Conservation (phyloP, 2,329 filamentous ascomycete species). For the Dothistroma septosporum region DNA sequence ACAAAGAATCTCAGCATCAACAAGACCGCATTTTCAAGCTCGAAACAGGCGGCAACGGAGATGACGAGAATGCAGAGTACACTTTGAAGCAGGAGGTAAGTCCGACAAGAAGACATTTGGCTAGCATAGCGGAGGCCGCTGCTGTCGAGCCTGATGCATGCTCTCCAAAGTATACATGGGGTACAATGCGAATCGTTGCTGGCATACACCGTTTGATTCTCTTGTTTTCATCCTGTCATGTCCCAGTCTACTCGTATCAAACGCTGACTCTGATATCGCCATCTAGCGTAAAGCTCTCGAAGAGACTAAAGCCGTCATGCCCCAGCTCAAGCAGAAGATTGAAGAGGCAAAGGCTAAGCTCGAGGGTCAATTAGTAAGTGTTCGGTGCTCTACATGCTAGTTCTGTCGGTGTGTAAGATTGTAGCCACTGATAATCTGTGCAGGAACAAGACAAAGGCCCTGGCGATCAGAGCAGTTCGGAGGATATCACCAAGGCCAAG, state of each 20-base stretch:
- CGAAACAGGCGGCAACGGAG: constrained; percentile 48
- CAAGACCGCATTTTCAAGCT: constrained; percentile 66
- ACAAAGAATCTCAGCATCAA: constrained; percentile 76
- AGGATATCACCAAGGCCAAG: constrained; percentile 46
- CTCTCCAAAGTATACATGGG: not conserved
- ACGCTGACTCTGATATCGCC: constrained; percentile 1
- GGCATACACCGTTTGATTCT: constrained; percentile 8
- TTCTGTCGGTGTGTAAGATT: constrained; percentile 3
- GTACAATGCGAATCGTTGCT: not conserved
- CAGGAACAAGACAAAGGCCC: constrained; percentile 42
- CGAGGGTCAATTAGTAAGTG: constrained; percentile 69
- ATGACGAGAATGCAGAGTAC: constrained; percentile 70
- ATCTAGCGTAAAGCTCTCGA: constrained; percentile 71
- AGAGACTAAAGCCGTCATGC: constrained; percentile 82
- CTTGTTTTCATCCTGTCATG: not conserved
- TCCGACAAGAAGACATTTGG: constrained; percentile 1
- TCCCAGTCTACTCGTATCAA: constrained; percentile 6
- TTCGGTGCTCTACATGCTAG: not conserved
- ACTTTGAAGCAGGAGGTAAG: constrained; percentile 81
- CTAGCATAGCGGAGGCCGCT: not conserved
- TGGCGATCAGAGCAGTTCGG: constrained; percentile 37
- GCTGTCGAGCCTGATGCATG: not conserved
- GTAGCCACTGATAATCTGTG: constrained; percentile 1
- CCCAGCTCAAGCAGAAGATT: constrained; percentile 67
- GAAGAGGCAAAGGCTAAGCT: constrained; percentile 66